Base-by-base conservation (phyloP, 1,284 basidiomycete genomes). In the Pholiota adiposa region DNA sequence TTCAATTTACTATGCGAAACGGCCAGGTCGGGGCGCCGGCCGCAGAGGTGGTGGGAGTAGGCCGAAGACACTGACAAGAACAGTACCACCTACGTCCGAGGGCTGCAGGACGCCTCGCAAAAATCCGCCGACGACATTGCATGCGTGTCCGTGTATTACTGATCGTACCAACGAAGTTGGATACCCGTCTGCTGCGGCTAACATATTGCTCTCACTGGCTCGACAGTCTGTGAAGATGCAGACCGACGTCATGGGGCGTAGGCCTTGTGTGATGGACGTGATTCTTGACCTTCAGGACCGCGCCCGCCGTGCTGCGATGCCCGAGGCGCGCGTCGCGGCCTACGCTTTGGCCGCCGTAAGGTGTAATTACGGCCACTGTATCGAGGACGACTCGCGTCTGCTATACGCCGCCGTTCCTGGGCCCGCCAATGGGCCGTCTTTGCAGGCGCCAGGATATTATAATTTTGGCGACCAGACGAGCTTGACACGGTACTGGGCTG, bases 401-500 rank as follows among this genome's bases (percentile, higher is more conserved):
- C 31, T 6, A 12, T 33, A 33, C 36, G 36, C 36, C 36, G 5
- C 16, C 16, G 6, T 12, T 33, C 12, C 31, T 12, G 12, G 31
- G 5, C 31, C 12, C 12, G 31, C n/a, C n/a, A n/a, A 33, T 33
- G 31, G 5, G 6, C 60, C 56, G 21, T 40, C 54, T 58, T 63
- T 41, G 62, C 52, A 54, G 69, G 63, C 62, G 69, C 67, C 55
- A 12, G 44, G 44, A 27, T 25, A 14, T 46, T 72, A 72, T 67
- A 58, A 63, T 56, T 70, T 75, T 56, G 56, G 62, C 59, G 67
- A 67, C 54, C 61, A 64, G 55, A 70, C 64, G 62, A 72, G 67
- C 61, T 68, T 78, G 63, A 72, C 72, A 60, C 69, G 63, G 41
- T 79, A 78, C 64, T 79, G 75, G 78, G 70, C 70, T 38, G 71